phyloP scores from a whole-genome alignment of 1,284 basidiomycete genomes.

The Paramarasmius palmivorus region DNA sequence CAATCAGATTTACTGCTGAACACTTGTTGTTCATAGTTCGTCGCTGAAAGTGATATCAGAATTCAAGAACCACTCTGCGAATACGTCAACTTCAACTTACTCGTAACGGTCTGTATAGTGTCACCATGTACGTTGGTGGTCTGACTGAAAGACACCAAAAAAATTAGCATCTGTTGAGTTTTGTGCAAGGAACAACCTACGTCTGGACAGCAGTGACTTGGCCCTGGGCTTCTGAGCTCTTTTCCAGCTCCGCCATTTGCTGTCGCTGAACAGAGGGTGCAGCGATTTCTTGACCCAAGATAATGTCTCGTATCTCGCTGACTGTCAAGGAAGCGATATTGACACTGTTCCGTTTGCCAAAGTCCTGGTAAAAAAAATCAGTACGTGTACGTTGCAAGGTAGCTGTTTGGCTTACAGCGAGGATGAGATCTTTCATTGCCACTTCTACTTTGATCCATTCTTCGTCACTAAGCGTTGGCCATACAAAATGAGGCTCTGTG shows the following conservation, averaged over 20 bases:
- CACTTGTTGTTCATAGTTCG: constrained; percentile 96
- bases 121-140: constrained; percentile 99
- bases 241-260: constrained; percentile 99
- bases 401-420: constrained; percentile 58
- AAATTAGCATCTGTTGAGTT: constrained; percentile 16
- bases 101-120: constrained; percentile 94
- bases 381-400: constrained; percentile 11
- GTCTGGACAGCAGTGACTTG: constrained; percentile 98
- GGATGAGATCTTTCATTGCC: constrained; percentile 91
- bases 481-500: constrained; percentile 98
- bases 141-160: constrained; percentile 48
- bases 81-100: constrained; percentile 40
- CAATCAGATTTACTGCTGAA: constrained; percentile 99
- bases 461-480: constrained; percentile 93
- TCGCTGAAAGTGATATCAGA: constrained; percentile 51
- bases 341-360: constrained; percentile 98
- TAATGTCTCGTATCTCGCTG: constrained; percentile 95
- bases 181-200: constrained; percentile 37
- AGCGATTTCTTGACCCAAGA: constrained; percentile 95
- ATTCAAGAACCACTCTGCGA: constrained; percentile 1
- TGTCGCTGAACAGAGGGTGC: constrained; percentile 93
- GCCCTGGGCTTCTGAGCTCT: constrained; percentile 89
- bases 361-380: constrained; percentile 60
- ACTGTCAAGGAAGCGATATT: constrained; percentile 97
- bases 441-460: constrained; percentile 99